Evolutionary conservation across 371 early-diverging fungal genomes (phyloP).

Genomic region (Synchytrium microbalum): DNA sequence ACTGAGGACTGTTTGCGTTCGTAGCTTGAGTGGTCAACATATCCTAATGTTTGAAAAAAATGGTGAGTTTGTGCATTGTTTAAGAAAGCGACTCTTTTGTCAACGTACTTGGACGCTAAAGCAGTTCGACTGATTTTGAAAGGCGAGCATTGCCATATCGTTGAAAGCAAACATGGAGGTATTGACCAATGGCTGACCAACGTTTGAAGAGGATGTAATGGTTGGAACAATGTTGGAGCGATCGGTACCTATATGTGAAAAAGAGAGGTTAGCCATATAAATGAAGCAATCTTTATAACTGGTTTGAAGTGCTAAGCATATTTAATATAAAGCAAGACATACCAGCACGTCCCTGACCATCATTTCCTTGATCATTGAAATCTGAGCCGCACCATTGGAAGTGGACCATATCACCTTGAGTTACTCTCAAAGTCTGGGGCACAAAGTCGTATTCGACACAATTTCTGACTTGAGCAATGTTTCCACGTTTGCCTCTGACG

Average conservation of each 20-base stretch:
- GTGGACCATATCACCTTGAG: slow-evolving; percentile 26
- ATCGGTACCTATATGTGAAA: too few relatives aligned
- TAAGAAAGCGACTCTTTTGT: neutral
- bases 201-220: neutral
- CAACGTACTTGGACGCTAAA: neutral
- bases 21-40: neutral
- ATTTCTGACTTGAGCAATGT: slow-evolving; percentile 28
- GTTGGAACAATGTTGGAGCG: slow-evolving; percentile 8
- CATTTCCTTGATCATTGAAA: slow-evolving; percentile 25
- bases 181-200: neutral
- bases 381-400: slow-evolving; percentile 36
- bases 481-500: slow-evolving; percentile 31
- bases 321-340: too few relatives aligned
- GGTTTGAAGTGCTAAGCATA: too few relatives aligned
- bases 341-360: slow-evolving; percentile 28
- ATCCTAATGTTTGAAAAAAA: too few relatives aligned
- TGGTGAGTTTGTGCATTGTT: neutral
- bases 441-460: slow-evolving; percentile 36
- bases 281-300: too few relatives aligned
- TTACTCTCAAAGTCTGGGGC: slow-evolving; percentile 16
- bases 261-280: too few relatives aligned
- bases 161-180: neutral
- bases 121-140: slow-evolving; percentile 21
- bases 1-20: neutral
- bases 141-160: slow-evolving; percentile 18